Base-by-base conservation (phyloP, 768 basidiomycete species). In the Trametes gibbosa region DNA sequence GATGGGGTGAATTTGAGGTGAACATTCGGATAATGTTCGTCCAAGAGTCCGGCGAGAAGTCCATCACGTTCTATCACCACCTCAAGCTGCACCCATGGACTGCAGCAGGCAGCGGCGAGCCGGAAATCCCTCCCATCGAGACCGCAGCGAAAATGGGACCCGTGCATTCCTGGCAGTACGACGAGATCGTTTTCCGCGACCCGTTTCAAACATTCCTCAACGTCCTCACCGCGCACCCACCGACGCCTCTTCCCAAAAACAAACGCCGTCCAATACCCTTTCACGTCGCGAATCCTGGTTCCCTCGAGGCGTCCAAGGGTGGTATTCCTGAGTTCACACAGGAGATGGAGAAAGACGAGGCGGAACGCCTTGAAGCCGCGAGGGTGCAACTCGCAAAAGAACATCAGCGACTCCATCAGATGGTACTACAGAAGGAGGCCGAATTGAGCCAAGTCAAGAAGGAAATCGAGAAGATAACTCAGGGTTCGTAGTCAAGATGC, bases 1-100 rank as follows among this genome's bases (percentile, higher is more conserved):
- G 90, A 48, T 99, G 97, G 97, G 97, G 97, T 65, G 97, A 99
- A 77, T 99, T 99, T 75, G 94, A 97, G 68, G 89, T 98, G 63
- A 85, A 89, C 68, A 95, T 99, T 63, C 84, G 90, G 51, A 87
- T 99, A 53, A 89, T 87, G 49, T 98, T 98, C 75, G 79, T 94
- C 32, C 73, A 82, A 52, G 97, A 99, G 73, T 85, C 94, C 4
- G 89, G 86, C 49, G 97, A 98, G 72, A 98, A 98, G 70, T 83
- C 92, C 17, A 77, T 98, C 63, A 81, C 82, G 3, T 76, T 97
- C 56, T 89, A 91, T 63, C 97, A 99, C 74, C 91, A 96, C 68
- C 87, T 99, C 69, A 98, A 98, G 71, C 83, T 99, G 0, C 97
- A 95, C 69, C 91, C 93, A 2, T 95, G 92, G 92, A 80, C 84